Evolutionary conservation across 148 eudicot species (phyloP), one percentile per base, ranked within the genome.

Genomic region (Nyssa sinensis): DNA sequence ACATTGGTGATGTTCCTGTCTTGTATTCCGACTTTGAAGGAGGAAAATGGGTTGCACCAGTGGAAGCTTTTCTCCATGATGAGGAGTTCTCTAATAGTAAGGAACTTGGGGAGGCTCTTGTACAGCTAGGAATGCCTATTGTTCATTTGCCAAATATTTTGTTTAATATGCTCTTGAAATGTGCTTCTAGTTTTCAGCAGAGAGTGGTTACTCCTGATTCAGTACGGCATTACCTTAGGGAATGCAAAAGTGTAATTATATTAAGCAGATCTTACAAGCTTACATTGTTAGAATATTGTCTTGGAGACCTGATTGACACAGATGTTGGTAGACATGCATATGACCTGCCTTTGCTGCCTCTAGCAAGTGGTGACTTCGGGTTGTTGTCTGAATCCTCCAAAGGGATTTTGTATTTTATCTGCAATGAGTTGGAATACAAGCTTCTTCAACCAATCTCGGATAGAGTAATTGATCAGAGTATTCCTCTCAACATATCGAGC

Each of bases 121-220:
- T 93, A 49, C 90, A 89, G 78, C 88, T 95, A 59, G 89, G 83
- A 65, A 86, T 86, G 88, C 94, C 96, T 25, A 77, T 93, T 81
- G 97, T 91, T 67, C 88, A 86, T 78, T 76, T 93, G 82, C 90
- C 91, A 32, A 81, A 78, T 78, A 76, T 72, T 53, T 80, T 95
- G 84, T 80, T 75, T 77, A 71, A 84, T 73, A 93, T 91, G 97
- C 88, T 93, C 64, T 75, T 95, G 78, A 95, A 84, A 74, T 82
- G 62, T 69, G 59, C 66, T 14, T 49, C 79, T 58, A 79, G 78
- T 80, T 78, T 80, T 73, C 84, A 82, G 76, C 85, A 79, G 76
- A 93, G 88, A 86, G 89, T 93, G 80, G 89, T 95, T 68, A 89
- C 98, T 71, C 94, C 97, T 84, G 97, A 89, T 83, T 78, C 93